Conservation (phyloP, 2,329 filamentous ascomycete genomes). For the Ilyonectria destructans region DNA sequence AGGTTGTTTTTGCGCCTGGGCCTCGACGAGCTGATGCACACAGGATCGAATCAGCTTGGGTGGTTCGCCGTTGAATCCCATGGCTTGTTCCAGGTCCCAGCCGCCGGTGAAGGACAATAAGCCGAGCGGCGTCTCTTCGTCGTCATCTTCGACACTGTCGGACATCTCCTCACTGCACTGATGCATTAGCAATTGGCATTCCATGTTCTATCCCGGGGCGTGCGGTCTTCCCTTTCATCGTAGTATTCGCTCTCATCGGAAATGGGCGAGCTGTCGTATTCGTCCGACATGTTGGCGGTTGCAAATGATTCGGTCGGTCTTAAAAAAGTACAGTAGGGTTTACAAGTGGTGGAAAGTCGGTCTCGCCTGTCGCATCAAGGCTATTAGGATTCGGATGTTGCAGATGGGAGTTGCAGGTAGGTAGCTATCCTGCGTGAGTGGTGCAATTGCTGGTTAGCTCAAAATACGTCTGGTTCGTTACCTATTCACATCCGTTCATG, state of each 20-base stretch:
- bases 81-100: conserved; percentile 6
- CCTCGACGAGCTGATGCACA: conserved; percentile 44
- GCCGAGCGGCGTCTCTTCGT: conserved; percentile 16
- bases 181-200: conserved; percentile 11
- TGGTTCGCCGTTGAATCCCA: conserved; percentile 1
- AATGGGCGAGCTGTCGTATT: conserved; percentile 26
- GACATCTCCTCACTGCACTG: conserved; percentile 13
- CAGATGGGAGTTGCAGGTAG: not conserved
- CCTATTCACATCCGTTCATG: conserved; percentile 1
- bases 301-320: conserved; percentile 7
- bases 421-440: not conserved
- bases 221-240: conserved; percentile 18
- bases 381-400: not conserved
- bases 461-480: not conserved
- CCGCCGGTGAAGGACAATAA: conserved; percentile 12
- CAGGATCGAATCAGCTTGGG: conserved; percentile 1
- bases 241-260: conserved; percentile 24
- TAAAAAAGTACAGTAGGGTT: not conserved
- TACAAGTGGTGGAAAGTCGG: not conserved
- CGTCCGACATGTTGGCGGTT: conserved; percentile 17
- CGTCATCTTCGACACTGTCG: conserved; percentile 8
- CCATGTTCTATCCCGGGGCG: not conserved
- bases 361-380: not conserved
- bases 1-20: conserved; percentile 25
- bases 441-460: conserved; percentile 6